Percentiles rank a stretch among this genome's conserved stretches.
phyloP scores from a whole-genome alignment of 2,329 filamentous ascomycete species.

The Colletotrichum simmondsii region DNA sequence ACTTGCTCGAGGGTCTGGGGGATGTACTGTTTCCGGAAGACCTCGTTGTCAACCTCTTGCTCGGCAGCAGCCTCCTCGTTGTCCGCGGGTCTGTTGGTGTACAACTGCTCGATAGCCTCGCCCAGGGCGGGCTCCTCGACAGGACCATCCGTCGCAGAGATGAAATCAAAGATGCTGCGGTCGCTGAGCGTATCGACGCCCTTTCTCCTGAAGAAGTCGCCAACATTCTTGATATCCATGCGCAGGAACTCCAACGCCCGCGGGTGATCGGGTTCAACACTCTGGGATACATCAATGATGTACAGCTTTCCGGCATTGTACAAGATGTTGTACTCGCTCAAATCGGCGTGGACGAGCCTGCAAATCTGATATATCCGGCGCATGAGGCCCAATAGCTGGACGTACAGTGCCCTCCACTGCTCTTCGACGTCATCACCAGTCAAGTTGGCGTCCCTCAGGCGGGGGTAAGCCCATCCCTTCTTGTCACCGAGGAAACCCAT shows the following conservation, averaged over 20 bases:
- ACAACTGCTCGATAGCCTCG: conserved; percentile 73
- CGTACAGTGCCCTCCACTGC: conserved; percentile 82
- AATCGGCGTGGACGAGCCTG: conserved; percentile 90
- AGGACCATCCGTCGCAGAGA: conserved; percentile 71
- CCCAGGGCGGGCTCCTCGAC: conserved; percentile 71
- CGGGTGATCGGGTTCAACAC: conserved; percentile 96
- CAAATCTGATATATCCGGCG: conserved; percentile 93
- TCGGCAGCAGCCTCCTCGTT: conserved; percentile 64
- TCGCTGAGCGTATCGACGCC: conserved; percentile 85
- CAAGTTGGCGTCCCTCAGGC: conserved; percentile 87
- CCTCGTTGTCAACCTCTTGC: conserved; percentile 84
- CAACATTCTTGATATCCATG: conserved; percentile 98
- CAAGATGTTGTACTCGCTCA: conserved; percentile 98
- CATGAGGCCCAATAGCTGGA: conserved; percentile 89
- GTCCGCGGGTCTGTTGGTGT: conserved; percentile 63
- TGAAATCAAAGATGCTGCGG: conserved; percentile 84
- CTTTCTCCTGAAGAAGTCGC: conserved; percentile 90
- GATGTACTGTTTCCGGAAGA: conserved; percentile 96
- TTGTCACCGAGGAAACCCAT: conserved; percentile 93
- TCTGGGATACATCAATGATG: conserved; percentile 98
- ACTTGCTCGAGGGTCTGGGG: conserved; percentile 96
- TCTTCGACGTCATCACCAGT: conserved; percentile 73
- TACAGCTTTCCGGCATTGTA: conserved; percentile 86
- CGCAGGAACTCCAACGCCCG: conserved; percentile 91
- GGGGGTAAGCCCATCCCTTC: conserved; percentile 88